These are phyloP conservation scores for Salix dunnii DNA, from an alignment of 345 rosid species.

Conservation along the genomic window DNA sequence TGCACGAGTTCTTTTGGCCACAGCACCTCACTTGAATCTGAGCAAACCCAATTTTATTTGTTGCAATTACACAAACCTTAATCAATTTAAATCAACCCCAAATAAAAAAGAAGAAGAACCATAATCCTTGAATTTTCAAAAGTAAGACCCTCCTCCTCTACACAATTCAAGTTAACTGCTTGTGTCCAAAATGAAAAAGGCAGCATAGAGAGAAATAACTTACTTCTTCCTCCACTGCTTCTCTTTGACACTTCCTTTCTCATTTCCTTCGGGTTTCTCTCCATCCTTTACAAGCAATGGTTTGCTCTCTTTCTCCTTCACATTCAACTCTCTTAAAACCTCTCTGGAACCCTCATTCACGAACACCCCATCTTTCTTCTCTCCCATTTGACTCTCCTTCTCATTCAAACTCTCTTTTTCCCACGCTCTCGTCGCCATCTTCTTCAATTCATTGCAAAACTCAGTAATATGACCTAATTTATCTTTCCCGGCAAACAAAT, in stretches of 20 bases:
- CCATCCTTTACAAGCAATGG: slow-evolving; percentile 48
- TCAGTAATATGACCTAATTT: slow-evolving; percentile 72
- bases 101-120: no score
- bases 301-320: slow-evolving; percentile 51
- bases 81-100: not conserved
- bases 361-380: slow-evolving; percentile 9
- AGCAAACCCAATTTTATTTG: not conserved
- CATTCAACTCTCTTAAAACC: slow-evolving; percentile 31
- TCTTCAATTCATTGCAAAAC: slow-evolving; percentile 79
- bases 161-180: not conserved
- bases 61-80: not conserved
- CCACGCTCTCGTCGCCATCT: slow-evolving; percentile 59
- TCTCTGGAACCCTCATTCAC: slow-evolving; percentile 31
- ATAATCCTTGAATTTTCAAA: no score
- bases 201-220: slow-evolving; percentile 8
- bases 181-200: not conserved
- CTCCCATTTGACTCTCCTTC: slow-evolving; percentile 32
- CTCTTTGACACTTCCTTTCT: slow-evolving; percentile 44
- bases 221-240: slow-evolving; percentile 55
- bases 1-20: not conserved
- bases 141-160: not conserved
- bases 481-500: slow-evolving; percentile 76
- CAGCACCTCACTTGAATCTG: not conserved
- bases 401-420: slow-evolving; percentile 42
- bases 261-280: slow-evolving; percentile 34